phyloP scores from a whole-genome alignment of 306 rosid genomes.

The Trichosanthes cucumerina region DNA sequence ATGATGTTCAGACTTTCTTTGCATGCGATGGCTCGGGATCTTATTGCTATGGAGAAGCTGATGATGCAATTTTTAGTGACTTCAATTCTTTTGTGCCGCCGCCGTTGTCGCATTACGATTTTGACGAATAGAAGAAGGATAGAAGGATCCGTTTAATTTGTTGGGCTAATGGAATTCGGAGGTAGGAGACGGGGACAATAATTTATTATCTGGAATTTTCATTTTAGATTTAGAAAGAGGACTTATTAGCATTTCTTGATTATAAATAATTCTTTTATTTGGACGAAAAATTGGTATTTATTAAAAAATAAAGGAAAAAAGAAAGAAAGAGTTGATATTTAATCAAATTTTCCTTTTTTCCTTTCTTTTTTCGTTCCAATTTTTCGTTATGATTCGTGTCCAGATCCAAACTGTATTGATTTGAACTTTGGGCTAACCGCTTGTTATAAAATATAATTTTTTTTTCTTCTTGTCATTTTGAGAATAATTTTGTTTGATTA shows the following conservation, averaged over 20 bases:
- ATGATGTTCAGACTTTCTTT: conserved; percentile 25
- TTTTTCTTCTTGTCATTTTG: not conserved
- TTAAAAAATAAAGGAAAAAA: too few relatives aligned
- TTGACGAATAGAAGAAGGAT: conserved; percentile 5
- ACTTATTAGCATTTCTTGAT: not conserved
- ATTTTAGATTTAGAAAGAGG: not conserved
- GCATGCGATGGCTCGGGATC: conserved; percentile 19
- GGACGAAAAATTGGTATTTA: not conserved
- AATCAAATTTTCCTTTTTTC: too few relatives aligned
- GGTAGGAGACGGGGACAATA: not conserved
- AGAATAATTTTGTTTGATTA: too few relatives aligned
- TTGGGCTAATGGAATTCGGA: not conserved
- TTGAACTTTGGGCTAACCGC: not conserved
- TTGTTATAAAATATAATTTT: not conserved
- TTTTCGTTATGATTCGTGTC: not conserved
- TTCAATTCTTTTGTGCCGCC: conserved; percentile 25
- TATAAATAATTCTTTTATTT: not conserved
- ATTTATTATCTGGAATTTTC: not conserved
- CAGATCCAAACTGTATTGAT: not conserved
- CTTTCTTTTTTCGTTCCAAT: too few relatives aligned
- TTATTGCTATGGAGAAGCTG: conserved; percentile 20
- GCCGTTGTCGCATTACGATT: conserved; percentile 23
- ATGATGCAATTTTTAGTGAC: conserved; percentile 24
- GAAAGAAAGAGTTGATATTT: too few relatives aligned
- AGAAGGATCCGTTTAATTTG: not conserved